A percentile compares a stretch with the other conserved stretches of the same genome.
Evolutionary conservation across 225 moss, liverwort and hornwort species (phyloP).

Genomic region (Thuidium tamariscinum): DNA sequence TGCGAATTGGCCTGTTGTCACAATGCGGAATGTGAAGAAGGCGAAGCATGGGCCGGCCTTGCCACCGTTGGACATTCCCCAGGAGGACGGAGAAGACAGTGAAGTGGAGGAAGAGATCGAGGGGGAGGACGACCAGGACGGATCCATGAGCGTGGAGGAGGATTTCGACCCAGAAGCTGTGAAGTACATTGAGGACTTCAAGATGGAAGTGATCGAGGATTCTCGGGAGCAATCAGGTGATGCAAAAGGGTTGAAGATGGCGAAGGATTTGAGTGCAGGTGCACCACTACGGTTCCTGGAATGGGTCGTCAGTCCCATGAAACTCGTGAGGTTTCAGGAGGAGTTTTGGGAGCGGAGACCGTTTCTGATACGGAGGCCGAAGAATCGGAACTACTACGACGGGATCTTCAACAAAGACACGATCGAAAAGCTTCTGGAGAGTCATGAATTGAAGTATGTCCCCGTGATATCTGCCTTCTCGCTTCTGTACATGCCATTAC

Average conservation of each 20-base stretch:
- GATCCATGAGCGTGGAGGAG: conserved; percentile 36
- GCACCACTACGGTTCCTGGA: conserved; percentile 61
- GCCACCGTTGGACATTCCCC: neutral
- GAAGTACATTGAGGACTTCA: conserved; percentile 59
- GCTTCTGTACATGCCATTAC: neutral
- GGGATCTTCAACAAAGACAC: conserved; percentile 71
- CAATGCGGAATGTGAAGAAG: conserved; percentile 45
- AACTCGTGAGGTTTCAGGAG: conserved; percentile 41
- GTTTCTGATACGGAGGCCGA: conserved; percentile 61
- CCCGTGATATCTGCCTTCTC: neutral
- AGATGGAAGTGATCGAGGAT: conserved; percentile 61
- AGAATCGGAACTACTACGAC: conserved; percentile 53
- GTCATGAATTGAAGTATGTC: conserved; percentile 45
- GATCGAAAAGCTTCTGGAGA: conserved; percentile 63
- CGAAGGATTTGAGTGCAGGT: conserved; percentile 39
- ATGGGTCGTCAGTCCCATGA: conserved; percentile 69
- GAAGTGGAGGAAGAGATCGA: conserved; percentile 32
- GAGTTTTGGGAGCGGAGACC: conserved; percentile 83
- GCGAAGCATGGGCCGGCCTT: conserved; percentile 24
- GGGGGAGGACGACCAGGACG: conserved; percentile 21
- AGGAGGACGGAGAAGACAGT: conserved; percentile 5
- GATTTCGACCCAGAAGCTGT: conserved; percentile 57
- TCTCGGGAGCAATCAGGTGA: conserved; percentile 16
- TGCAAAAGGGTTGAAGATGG: conserved; percentile 52
- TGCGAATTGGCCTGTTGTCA: neutral